A percentile compares a stretch with the other conserved stretches of the same genome.
Conservation (phyloP, 768 basidiomycete genomes). For the Pholiota conissans region DNA sequence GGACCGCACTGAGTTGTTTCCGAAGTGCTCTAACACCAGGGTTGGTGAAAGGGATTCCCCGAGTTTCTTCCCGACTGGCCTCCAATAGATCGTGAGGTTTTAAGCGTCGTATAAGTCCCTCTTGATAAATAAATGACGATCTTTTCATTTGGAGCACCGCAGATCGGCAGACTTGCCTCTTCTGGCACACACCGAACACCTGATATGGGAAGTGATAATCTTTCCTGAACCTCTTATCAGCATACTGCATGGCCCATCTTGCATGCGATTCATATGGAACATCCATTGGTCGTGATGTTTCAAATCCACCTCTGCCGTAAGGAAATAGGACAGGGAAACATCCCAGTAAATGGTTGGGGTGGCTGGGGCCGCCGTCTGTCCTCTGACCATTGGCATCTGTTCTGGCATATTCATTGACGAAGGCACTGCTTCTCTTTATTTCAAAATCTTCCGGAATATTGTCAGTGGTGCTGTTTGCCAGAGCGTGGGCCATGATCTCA, state of each 20-base stretch:
- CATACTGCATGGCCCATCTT: slow-evolving; percentile 27
- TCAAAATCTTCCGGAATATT: slow-evolving; percentile 1
- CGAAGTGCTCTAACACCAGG: slow-evolving; percentile 10
- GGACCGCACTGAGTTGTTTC: slow-evolving; percentile 23
- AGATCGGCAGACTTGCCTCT: slow-evolving; percentile 22
- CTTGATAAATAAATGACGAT: neutral
- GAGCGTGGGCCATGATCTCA: slow-evolving; percentile 24
- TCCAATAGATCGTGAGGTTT: neutral
- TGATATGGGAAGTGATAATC: slow-evolving; percentile 27
- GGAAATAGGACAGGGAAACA: slow-evolving; percentile 12
- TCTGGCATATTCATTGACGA: slow-evolving; percentile 30
- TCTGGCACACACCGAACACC: slow-evolving; percentile 28
- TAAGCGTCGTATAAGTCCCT: neutral
- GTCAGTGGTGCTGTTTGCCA: slow-evolving; percentile 10
- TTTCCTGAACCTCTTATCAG: slow-evolving; percentile 32
- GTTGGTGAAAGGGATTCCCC: neutral
- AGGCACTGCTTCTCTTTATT: slow-evolving; percentile 14
- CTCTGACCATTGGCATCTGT: slow-evolving; percentile 6
- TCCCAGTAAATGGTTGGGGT: slow-evolving; percentile 20
- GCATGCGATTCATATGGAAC: slow-evolving; percentile 23
- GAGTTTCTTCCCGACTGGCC: slow-evolving; percentile 2
- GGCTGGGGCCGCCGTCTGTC: slow-evolving; percentile 21
- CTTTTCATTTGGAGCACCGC: slow-evolving; percentile 6
- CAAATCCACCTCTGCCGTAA: slow-evolving; percentile 12
- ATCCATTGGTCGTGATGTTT: neutral